These are phyloP conservation scores for Xanthoconium purpureum DNA, from an alignment of 768 basidiomycete genomes.

Conservation along the genomic window DNA sequence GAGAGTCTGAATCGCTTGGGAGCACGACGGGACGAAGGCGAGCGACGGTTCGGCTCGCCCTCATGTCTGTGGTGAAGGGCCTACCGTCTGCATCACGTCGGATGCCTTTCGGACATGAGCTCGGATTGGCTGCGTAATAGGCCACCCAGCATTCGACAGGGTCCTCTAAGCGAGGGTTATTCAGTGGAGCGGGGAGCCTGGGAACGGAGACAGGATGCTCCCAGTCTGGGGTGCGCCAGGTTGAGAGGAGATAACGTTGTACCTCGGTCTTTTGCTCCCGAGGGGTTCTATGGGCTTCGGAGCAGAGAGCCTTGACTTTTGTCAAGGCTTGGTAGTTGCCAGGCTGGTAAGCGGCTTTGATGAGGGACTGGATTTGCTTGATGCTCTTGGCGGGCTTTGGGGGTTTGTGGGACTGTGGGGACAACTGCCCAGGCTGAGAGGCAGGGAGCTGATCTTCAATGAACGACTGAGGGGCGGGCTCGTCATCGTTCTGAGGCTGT, in stretches of 20 bases:
- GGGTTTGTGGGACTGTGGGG: constrained; percentile 12
- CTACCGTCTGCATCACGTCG: constrained; percentile 37
- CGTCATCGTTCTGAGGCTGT: constrained; percentile 26
- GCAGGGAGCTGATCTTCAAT: constrained; percentile 18
- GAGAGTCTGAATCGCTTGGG: constrained; percentile 31
- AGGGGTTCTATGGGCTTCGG: constrained; percentile 43
- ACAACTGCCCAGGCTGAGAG: constrained; percentile 25
- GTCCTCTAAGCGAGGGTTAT: constrained; percentile 47
- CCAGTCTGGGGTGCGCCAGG: constrained; percentile 44
- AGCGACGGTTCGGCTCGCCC: constrained; percentile 46
- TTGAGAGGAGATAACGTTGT: constrained; percentile 41
- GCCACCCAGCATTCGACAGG: constrained; percentile 45
- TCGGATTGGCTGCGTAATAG: constrained; percentile 42
- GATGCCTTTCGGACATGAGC: constrained; percentile 48
- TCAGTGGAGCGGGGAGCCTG: constrained; percentile 24
- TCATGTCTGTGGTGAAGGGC: constrained; percentile 42
- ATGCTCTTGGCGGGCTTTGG: constrained; percentile 35
- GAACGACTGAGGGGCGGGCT: constrained; percentile 20
- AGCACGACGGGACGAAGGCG: constrained; percentile 43
- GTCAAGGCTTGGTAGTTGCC: constrained; percentile 40
- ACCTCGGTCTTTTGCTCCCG: constrained; percentile 44
- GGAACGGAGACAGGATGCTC: constrained; percentile 22
- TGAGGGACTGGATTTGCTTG: constrained; percentile 41
- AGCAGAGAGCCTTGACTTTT: constrained; percentile 44
- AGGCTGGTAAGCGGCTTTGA: constrained; percentile 42